These are phyloP conservation scores for Tylopilus plumbeoviolaceoides DNA, from an alignment of 768 basidiomycete species.

Conservation along the genomic window DNA sequence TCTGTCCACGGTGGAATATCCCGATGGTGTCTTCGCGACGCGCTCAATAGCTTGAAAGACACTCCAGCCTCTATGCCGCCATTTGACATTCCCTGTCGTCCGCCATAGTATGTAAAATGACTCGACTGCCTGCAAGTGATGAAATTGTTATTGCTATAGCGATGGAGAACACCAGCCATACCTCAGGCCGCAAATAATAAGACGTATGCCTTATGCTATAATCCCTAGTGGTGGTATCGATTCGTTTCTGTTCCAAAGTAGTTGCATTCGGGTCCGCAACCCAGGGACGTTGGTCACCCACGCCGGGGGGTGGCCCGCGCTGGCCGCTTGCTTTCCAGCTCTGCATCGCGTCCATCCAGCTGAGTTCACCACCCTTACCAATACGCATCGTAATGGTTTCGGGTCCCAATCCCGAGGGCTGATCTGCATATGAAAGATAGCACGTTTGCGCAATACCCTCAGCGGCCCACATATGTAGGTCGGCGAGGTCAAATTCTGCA, in stretches of 20 bases:
- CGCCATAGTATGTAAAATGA: constrained; percentile 70
- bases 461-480: constrained; percentile 73
- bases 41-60: constrained; percentile 66
- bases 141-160: not conserved
- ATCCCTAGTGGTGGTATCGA: constrained; percentile 40
- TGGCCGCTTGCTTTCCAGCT: constrained; percentile 46
- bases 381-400: constrained; percentile 45
- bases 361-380: constrained; percentile 20
- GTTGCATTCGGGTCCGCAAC: constrained; percentile 20
- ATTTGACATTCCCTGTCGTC: constrained; percentile 59
- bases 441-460: constrained; percentile 71
- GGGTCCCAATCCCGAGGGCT: constrained; percentile 63
- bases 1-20: constrained; percentile 56
- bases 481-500: constrained; percentile 46
- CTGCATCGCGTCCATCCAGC: constrained; percentile 35
- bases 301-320: constrained; percentile 49
- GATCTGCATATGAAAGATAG: constrained; percentile 68
- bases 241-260: constrained; percentile 17
- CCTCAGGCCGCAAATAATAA: constrained; percentile 72
- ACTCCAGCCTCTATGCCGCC: constrained; percentile 69
- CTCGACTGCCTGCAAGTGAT: constrained; percentile 55
- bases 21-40: constrained; percentile 51
- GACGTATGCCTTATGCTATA: constrained; percentile 43
- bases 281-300: constrained; percentile 36
- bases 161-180: constrained; percentile 24